phyloP scores from a whole-genome alignment of 1,139 yeast genomes.

The Candida sanyaensis region DNA sequence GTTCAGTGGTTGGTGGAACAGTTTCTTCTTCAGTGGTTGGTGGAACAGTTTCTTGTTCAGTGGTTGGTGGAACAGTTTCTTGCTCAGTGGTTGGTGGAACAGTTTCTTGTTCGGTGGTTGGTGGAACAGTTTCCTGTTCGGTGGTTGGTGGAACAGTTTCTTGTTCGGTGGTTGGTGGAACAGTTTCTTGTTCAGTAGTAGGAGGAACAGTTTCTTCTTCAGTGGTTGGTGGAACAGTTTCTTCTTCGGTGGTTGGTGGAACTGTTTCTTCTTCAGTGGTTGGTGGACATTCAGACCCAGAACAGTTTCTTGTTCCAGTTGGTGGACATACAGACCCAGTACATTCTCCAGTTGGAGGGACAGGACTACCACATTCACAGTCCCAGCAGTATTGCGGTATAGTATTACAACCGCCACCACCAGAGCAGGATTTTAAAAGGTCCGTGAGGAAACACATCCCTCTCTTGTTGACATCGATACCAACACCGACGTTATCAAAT shows the following conservation, averaged over 20 bases:
- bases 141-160: too few relatives aligned
- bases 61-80: background rate
- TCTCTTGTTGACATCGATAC: slow-evolving; percentile 9
- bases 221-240: background rate
- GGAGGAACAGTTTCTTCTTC: too few relatives aligned
- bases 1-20: slow-evolving; percentile 1
- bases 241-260: background rate
- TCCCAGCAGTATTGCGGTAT: slow-evolving; percentile 14
- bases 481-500: slow-evolving; percentile 2
- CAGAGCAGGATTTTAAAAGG: slow-evolving; percentile 7
- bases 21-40: background rate
- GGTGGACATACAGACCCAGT: background rate
- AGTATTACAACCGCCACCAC: slow-evolving; percentile 4
- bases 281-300: too few relatives aligned
- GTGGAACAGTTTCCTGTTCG: background rate
- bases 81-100: background rate
- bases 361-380: slow-evolving; percentile 9
- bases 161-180: background rate
- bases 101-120: background rate
- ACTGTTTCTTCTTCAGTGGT: slow-evolving; percentile 3
- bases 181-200: background rate
- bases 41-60: background rate
- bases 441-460: slow-evolving; percentile 5
- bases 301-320: too few relatives aligned
- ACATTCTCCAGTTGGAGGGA: background rate